These are phyloP conservation scores for Adansonia gregorii DNA, from an alignment of 441 rosid species.

Conservation along the genomic window DNA sequence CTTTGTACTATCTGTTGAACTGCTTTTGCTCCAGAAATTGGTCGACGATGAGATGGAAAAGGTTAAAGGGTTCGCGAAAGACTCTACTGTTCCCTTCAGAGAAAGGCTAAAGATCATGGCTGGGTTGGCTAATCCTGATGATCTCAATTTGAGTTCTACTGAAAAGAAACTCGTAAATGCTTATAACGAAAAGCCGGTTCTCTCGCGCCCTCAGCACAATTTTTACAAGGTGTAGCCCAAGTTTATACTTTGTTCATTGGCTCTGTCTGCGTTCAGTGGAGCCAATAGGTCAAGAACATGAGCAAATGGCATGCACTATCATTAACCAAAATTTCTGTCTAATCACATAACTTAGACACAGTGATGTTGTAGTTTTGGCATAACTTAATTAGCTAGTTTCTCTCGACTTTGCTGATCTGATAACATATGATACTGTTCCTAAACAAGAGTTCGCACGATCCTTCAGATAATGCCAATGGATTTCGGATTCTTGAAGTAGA, in stretches of 20 bases:
- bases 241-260: not conserved
- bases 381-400: not conserved
- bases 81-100: conserved; percentile 71
- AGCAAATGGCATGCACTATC: not conserved
- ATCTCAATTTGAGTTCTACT: conserved; percentile 70
- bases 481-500: not conserved
- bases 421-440: not conserved
- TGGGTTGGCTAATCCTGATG: conserved; percentile 81
- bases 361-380: not conserved
- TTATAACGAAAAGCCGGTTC: conserved; percentile 92
- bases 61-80: conserved; percentile 82
- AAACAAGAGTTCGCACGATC: not conserved
- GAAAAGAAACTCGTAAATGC: conserved; percentile 78
- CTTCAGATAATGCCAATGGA: not conserved
- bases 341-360: not conserved
- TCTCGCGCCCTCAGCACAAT: conserved; percentile 91
- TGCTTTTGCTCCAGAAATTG: conserved; percentile 59
- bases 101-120: conserved; percentile 91
- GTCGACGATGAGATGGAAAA: conserved; percentile 87
- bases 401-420: not conserved
- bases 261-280: not conserved
- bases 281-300: not conserved
- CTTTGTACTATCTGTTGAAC: not conserved
- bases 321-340: not conserved
- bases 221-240: conserved; percentile 55